Percentiles rank a stretch among this genome's conserved stretches.
phyloP scores from a whole-genome alignment of 495 filamentous ascomycete species.

The Margaritispora aquatica region DNA sequence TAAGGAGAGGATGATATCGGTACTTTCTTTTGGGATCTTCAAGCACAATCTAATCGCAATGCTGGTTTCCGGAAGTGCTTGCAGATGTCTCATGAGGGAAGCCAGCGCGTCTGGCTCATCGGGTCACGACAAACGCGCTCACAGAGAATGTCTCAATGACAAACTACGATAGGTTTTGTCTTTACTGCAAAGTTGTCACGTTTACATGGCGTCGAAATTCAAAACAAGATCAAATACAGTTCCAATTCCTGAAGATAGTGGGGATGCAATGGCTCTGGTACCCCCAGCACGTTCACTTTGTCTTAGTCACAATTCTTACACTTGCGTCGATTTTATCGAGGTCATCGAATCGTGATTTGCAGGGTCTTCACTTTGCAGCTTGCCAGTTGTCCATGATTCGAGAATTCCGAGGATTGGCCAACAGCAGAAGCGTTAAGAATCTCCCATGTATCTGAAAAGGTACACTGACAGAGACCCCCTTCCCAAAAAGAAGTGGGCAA shows the following conservation, averaged over 20 bases:
- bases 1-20: neutral
- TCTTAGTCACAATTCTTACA: too few relatives aligned
- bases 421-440: neutral
- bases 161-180: neutral
- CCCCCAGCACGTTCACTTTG: too few relatives aligned
- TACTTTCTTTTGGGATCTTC: neutral
- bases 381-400: too few relatives aligned
- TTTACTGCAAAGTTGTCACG: neutral
- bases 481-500: too few relatives aligned
- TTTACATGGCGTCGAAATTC: neutral
- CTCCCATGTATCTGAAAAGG: neutral
- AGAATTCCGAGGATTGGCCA: neutral
- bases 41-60: neutral
- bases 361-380: too few relatives aligned
- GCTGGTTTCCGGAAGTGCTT: neutral
- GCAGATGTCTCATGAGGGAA: neutral
- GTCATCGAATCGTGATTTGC: neutral
- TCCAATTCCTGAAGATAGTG: too few relatives aligned
- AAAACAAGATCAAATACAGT: neutral
- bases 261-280: too few relatives aligned
- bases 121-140: too few relatives aligned
- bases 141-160: neutral
- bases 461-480: too few relatives aligned
- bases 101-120: neutral
- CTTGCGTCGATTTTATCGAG: too few relatives aligned